Conservation (phyloP, 441 rosid species). For the Aleurites moluccanus region DNA sequence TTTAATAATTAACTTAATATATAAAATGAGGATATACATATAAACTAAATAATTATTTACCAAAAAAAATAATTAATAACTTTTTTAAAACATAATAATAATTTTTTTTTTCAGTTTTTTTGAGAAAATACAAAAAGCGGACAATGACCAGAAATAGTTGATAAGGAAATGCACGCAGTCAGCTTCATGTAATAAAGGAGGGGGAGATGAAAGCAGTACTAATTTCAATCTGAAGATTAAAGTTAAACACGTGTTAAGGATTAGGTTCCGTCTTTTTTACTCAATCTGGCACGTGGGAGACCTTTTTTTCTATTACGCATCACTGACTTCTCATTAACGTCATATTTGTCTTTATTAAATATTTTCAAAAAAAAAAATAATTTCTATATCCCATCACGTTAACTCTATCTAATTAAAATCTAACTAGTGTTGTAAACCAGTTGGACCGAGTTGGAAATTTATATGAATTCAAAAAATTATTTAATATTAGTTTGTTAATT, state of each 20-base stretch:
- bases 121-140: not conserved
- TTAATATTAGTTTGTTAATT: too few species aligned
- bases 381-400: too few species aligned
- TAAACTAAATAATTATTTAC: too few species aligned
- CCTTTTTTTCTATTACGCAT: not conserved
- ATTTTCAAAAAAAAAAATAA: too few species aligned
- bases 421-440: too few species aligned
- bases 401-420: too few species aligned
- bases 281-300: not conserved
- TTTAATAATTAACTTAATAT: too few species aligned
- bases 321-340: not conserved
- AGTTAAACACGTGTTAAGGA: not conserved
- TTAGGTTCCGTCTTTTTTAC: not conserved
- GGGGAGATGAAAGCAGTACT: not conserved
- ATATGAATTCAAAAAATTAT: too few species aligned
- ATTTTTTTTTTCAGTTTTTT: not conserved
- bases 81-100: too few species aligned
- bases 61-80: too few species aligned
- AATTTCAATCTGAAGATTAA: not conserved
- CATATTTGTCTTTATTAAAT: not conserved
- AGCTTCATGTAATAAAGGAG: not conserved
- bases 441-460: too few species aligned
- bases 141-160: not conserved
- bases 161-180: not conserved
- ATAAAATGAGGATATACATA: too few species aligned